Evolutionary conservation across 306 rosid genomes (phyloP).

Genomic region (Citrullus mucosospermus): DNA sequence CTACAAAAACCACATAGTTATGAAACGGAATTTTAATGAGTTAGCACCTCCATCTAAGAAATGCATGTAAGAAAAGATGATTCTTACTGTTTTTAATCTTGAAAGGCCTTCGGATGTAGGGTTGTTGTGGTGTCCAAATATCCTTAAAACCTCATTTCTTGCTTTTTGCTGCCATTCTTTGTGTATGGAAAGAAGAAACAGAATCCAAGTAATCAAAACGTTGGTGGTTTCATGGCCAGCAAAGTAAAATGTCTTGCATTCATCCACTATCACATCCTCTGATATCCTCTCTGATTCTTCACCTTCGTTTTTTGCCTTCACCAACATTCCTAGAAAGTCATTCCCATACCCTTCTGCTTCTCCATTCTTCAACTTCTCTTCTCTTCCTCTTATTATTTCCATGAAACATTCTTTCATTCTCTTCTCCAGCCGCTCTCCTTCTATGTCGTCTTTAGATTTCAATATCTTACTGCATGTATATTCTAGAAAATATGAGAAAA

Average conservation of each 20-base stretch:
- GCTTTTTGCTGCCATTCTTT: conserved; percentile 21
- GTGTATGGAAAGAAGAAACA: conserved; percentile 9
- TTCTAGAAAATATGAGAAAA: too few relatives aligned
- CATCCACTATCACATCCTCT: conserved; percentile 12
- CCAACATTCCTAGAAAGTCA: conserved; percentile 1
- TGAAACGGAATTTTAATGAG: too few relatives aligned
- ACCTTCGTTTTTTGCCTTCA: neutral
- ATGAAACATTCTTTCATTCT: neutral
- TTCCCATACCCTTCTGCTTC: neutral
- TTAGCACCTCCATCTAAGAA: too few relatives aligned
- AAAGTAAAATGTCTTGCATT: conserved; percentile 25
- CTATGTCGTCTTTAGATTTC: neutral
- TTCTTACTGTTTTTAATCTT: conserved; percentile 13
- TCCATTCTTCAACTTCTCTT: neutral
- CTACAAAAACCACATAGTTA: neutral
- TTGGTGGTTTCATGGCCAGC: conserved; percentile 30
- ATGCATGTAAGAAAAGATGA: too few relatives aligned
- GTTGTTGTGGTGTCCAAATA: conserved; percentile 4
- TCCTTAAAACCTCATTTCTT: conserved; percentile 16
- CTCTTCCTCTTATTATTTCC: neutral
- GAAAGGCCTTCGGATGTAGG: conserved; percentile 13
- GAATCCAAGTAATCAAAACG: conserved; percentile 19
- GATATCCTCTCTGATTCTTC: neutral
- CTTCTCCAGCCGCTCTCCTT: neutral
- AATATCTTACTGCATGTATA: neutral